A percentile compares a stretch with the other conserved stretches of the same genome.
These are phyloP conservation scores for Knufia fluminis DNA, from an alignment of 2,329 filamentous ascomycete species.

Conservation along the genomic window DNA sequence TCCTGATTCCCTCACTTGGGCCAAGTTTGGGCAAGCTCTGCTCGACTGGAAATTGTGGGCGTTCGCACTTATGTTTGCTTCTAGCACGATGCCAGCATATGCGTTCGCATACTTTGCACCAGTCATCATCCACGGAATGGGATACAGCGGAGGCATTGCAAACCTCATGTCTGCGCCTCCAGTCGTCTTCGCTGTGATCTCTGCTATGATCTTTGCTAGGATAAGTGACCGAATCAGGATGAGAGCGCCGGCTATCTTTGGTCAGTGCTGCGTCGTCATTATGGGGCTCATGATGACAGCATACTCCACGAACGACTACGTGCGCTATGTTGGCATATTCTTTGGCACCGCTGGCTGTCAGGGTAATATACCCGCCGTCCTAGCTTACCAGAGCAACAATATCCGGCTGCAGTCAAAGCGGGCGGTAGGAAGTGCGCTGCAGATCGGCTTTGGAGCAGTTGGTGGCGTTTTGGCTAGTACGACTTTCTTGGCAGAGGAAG, in stretches of 20 bases:
- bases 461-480: slow-evolving; percentile 21
- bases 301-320: slow-evolving; percentile 17
- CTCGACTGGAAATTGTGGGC: slow-evolving; percentile 46
- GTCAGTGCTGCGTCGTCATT: slow-evolving; percentile 15
- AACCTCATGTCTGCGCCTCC: slow-evolving; percentile 26
- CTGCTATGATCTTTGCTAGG: slow-evolving; percentile 21
- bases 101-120: slow-evolving; percentile 14
- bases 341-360: slow-evolving; percentile 25
- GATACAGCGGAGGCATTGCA: slow-evolving; percentile 22
- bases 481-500: slow-evolving; percentile 20
- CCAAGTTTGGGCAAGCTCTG: slow-evolving; percentile 29
- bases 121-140: slow-evolving; percentile 24
- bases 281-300: slow-evolving; percentile 20
- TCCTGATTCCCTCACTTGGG: slow-evolving; percentile 33
- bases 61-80: slow-evolving; percentile 41
- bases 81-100: slow-evolving; percentile 29
- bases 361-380: slow-evolving; percentile 25
- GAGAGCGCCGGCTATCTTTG: slow-evolving; percentile 23
- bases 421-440: slow-evolving; percentile 27
- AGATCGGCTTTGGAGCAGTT: slow-evolving; percentile 31
- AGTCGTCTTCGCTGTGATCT: slow-evolving; percentile 21
- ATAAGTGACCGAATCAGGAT: slow-evolving; percentile 24
- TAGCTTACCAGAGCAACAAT: slow-evolving; percentile 29
- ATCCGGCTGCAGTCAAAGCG: slow-evolving; percentile 25
- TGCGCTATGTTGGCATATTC: slow-evolving; percentile 27